Conservation (phyloP, 2,329 filamentous ascomycete genomes). For the Drechmeria coniospora region DNA sequence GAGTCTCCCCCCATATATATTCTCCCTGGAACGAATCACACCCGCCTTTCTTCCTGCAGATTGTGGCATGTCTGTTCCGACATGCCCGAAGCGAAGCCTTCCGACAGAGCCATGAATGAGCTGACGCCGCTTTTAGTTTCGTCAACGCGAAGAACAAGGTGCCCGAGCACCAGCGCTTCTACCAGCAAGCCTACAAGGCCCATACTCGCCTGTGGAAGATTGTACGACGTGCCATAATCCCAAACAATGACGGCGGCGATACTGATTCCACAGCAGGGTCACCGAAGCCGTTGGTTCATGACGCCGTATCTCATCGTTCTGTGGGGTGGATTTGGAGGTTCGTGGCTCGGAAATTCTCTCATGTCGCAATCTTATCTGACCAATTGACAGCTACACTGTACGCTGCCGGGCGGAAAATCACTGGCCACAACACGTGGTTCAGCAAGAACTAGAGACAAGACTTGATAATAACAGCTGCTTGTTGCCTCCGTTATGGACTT, state of each 20-base stretch:
- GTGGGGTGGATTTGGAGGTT: slow-evolving; percentile 48
- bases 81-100: too few relatives aligned
- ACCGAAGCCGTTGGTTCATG: slow-evolving; percentile 49
- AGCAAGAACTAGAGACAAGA: slow-evolving; percentile 32
- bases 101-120: slow-evolving; percentile 5
- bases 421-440: slow-evolving; percentile 71
- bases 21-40: too few relatives aligned
- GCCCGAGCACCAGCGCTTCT: slow-evolving; percentile 56
- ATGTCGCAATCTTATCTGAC: slow-evolving; percentile 8
- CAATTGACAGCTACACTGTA: slow-evolving; percentile 39
- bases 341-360: slow-evolving; percentile 14
- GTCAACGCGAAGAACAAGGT: slow-evolving; percentile 65
- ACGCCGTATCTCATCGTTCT: slow-evolving; percentile 53
- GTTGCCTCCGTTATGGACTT: too few relatives aligned
- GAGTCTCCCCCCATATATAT: too few relatives aligned
- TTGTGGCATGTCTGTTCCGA: too few relatives aligned
- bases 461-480: too few relatives aligned
- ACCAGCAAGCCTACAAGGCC: slow-evolving; percentile 56
- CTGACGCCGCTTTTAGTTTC: slow-evolving; percentile 26
- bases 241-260: not conserved
- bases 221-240: slow-evolving; percentile 36
- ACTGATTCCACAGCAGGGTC: slow-evolving; percentile 30
- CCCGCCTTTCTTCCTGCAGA: too few relatives aligned
- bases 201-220: slow-evolving; percentile 63
- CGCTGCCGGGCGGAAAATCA: slow-evolving; percentile 56